These are phyloP conservation scores for Odontarrhena argentea DNA, from an alignment of 345 rosid genomes.

Conservation along the genomic window DNA sequence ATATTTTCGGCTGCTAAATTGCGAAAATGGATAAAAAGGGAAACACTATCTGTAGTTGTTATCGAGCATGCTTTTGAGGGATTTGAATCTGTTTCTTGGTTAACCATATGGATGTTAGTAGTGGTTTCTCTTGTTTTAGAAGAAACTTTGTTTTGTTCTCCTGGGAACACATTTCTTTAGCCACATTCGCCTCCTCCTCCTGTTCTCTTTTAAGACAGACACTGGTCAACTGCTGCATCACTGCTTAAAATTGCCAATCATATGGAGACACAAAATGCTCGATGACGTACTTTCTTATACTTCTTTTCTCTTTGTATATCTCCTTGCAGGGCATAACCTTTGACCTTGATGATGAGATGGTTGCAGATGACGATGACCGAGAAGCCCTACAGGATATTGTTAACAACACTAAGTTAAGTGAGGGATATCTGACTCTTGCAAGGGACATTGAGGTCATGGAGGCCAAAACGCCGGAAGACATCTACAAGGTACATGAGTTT, in stretches of 20 bases:
- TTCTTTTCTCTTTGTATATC: background rate
- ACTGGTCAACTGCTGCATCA: conserved; percentile 15
- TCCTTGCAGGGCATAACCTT: conserved; percentile 66
- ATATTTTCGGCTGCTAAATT: background rate
- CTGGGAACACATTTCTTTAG: conserved; percentile 17
- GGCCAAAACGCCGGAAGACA: conserved; percentile 95
- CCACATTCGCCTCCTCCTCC: background rate
- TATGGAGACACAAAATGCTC: background rate
- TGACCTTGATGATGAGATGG: conserved; percentile 80
- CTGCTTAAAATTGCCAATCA: conserved; percentile 17
- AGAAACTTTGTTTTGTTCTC: conserved; percentile 5
- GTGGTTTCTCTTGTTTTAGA: background rate
- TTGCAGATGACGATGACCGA: conserved; percentile 71
- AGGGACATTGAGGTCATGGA: conserved; percentile 99
- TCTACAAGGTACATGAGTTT: conserved; percentile 71
- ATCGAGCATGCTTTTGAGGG: conserved; percentile 16
- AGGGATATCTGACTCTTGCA: conserved; percentile 96
- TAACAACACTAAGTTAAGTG: conserved; percentile 78
- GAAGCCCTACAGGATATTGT: conserved; percentile 78
- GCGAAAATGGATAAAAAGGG: background rate
- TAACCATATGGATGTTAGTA: background rate
- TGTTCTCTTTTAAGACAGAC: conserved; percentile 9
- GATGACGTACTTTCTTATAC: conserved; percentile 20
- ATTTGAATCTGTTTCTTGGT: conserved; percentile 9
- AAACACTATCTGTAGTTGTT: conserved; percentile 12